phyloP scores from a whole-genome alignment of 2,329 filamentous ascomycete genomes.

The Alternaria sp. region DNA sequence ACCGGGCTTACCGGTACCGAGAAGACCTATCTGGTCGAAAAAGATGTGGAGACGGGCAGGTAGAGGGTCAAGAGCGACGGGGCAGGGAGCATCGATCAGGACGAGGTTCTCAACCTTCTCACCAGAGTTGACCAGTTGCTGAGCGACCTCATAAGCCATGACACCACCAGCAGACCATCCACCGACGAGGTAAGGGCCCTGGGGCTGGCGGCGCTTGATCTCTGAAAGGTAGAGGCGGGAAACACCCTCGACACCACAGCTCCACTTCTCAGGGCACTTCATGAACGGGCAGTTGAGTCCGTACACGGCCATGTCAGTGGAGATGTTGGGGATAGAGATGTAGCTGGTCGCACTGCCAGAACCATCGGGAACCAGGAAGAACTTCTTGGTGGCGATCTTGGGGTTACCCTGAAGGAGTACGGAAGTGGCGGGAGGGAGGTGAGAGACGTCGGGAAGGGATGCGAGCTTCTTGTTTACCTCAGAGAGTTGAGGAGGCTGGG shows the following conservation, averaged over 20 bases:
- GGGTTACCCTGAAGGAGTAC: constrained; percentile 67
- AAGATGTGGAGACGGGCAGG: constrained; percentile 71
- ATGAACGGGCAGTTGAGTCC: constrained; percentile 75
- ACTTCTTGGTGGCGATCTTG: constrained; percentile 64
- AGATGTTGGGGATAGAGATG: constrained; percentile 66
- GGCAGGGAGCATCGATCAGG: constrained; percentile 64
- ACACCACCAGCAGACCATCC: constrained; percentile 67
- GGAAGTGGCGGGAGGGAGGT: constrained; percentile 61
- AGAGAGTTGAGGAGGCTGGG: constrained; percentile 52
- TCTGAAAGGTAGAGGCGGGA: constrained; percentile 72
- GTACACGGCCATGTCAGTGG: constrained; percentile 60
- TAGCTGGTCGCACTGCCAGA: constrained; percentile 74
- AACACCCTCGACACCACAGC: constrained; percentile 71
- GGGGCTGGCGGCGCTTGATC: constrained; percentile 74
- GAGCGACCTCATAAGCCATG: constrained; percentile 62
- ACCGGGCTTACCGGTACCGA: constrained; percentile 67
- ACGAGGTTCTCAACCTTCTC: constrained; percentile 62
- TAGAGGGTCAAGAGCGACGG: constrained; percentile 61
- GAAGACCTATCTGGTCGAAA: constrained; percentile 76
- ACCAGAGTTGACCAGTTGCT: constrained; percentile 58
- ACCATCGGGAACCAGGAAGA: constrained; percentile 62
- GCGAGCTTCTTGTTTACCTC: constrained; percentile 60
- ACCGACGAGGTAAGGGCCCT: constrained; percentile 66
- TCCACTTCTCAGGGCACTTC: constrained; percentile 72
- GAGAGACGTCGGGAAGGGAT: constrained; percentile 52